Conservation (phyloP, 176 grass and related monocot genomes). For the bread wheat (Triticum aestivum) region IWGSC_CS_RefSeq_v2.1 NC_057797.1:223645594-223646093, state of each 20-base stretch:
- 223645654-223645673: neutral
- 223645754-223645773: neutral
- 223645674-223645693: neutral
- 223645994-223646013: neutral
- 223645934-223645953: conserved; percentile 96
- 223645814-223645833: neutral
- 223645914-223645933: conserved; percentile 91
- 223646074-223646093: conserved; percentile 1
- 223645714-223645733: neutral
- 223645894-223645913: conserved; percentile 74
- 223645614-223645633: neutral
- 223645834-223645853: conserved; percentile 11
- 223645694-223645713: conserved; percentile 6
- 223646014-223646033: conserved; percentile 10
- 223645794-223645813: neutral
- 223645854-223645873: neutral
- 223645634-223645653: neutral
- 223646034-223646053: neutral
- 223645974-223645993: conserved; percentile 94
- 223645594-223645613: neutral
- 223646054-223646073: neutral
- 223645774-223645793: conserved; percentile 8
- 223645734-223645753: neutral
- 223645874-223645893: conserved; percentile 1
- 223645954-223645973: conserved; percentile 76